These are phyloP conservation scores for Eucalyptus urophylla DNA, from an alignment of 345 rosid genomes.

Conservation along the genomic window DNA sequence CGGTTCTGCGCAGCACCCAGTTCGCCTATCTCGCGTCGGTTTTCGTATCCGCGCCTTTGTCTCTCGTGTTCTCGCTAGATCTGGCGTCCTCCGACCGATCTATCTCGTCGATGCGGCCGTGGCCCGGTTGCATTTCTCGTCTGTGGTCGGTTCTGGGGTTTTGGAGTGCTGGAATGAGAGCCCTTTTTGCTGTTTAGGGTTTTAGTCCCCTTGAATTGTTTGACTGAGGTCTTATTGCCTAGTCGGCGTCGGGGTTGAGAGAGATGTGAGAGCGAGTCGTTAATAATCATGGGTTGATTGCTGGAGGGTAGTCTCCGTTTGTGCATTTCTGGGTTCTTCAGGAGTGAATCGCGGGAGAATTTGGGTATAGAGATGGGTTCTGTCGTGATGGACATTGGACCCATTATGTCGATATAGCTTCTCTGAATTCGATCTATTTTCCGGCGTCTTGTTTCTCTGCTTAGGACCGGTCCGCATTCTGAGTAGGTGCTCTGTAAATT, in stretches of 20 bases:
- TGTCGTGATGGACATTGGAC: background rate
- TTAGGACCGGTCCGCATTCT: background rate
- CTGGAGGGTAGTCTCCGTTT: background rate
- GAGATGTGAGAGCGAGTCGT: background rate
- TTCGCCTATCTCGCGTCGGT: background rate
- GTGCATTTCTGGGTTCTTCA: background rate
- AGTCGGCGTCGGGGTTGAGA: background rate
- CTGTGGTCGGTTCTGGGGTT: background rate
- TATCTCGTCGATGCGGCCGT: background rate
- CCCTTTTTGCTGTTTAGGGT: background rate
- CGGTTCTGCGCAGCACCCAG: background rate
- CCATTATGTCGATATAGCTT: background rate
- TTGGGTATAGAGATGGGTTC: background rate
- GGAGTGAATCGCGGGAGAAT: background rate
- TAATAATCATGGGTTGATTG: background rate
- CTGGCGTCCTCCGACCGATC: background rate
- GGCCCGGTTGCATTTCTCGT: background rate
- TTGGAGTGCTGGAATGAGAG: background rate
- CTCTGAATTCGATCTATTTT: background rate
- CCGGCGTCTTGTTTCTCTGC: background rate
- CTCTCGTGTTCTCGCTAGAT: background rate
- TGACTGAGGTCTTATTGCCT: background rate
- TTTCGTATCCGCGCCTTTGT: background rate
- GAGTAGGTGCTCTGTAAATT: background rate
- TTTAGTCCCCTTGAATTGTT: background rate